These are phyloP conservation scores for Polygonum aviculare DNA, from an alignment of 148 eudicot genomes.

Conservation along the genomic window DNA sequence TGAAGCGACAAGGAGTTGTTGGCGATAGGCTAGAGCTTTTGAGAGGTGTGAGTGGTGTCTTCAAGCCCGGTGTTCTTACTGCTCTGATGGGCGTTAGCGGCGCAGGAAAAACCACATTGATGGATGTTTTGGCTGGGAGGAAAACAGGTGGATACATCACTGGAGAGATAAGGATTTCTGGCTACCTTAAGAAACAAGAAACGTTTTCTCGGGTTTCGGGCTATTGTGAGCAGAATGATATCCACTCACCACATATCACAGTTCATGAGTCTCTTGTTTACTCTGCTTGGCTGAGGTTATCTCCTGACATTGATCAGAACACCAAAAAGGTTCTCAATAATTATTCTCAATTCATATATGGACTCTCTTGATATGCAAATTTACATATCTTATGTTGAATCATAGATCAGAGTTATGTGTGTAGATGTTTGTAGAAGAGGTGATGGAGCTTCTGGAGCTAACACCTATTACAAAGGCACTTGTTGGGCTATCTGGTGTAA, in stretches of 20 bases:
- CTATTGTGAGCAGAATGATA: conserved; percentile 83
- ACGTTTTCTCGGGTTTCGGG: conserved; percentile 76
- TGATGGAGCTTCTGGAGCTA: conserved; percentile 61
- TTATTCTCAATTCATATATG: no score
- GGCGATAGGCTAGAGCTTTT: conserved; percentile 57
- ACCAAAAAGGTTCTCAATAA: conserved; percentile 45
- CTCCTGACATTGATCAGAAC: conserved; percentile 42
- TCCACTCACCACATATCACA: conserved; percentile 78
- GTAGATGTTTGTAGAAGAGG: conserved; percentile 63
- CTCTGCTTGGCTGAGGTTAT: conserved; percentile 74
- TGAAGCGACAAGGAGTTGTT: conserved; percentile 54
- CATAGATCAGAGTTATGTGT: background rate
- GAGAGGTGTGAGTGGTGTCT: conserved; percentile 70
- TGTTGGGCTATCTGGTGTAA: conserved; percentile 62
- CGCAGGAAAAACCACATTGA: conserved; percentile 88
- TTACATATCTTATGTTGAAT: no score
- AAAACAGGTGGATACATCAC: conserved; percentile 77
- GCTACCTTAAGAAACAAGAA: conserved; percentile 76
- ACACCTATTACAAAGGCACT: conserved; percentile 38
- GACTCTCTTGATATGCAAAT: no score
- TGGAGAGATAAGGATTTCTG: conserved; percentile 59
- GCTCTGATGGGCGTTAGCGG: conserved; percentile 92
- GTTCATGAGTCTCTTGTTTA: conserved; percentile 65
- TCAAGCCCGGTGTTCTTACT: conserved; percentile 76
- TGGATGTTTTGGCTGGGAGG: conserved; percentile 83